Evolutionary conservation across 768 basidiomycete genomes (phyloP), one percentile per base, ranked within the genome.

Genomic region (Mrakia hoshinonis): DNA sequence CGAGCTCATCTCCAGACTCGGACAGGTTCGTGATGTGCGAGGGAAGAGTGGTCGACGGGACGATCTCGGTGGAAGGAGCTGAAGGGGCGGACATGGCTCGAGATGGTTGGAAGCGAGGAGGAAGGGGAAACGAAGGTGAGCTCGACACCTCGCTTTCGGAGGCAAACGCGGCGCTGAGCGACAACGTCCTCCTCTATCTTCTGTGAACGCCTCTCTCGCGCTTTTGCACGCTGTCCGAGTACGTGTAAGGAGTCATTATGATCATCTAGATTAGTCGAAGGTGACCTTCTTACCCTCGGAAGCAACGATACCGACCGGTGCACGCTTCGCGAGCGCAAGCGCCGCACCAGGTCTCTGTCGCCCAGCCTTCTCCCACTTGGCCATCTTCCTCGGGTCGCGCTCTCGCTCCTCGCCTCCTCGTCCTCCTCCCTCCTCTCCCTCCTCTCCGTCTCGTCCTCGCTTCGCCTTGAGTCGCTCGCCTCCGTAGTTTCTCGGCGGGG

Each of bases 1-100:
- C 84, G 22, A 89, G 83, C 12, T 79, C 78, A 74, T 88, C 87
- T 11, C 80, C 70, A 15, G 67, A 43, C n/a, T 68, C 67, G 20
- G 67, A 31, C 3, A 62, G 55, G 24, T 67, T 68, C 7, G 67
- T 48, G 51, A 66, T 36, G 51, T 48, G 31, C 43, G 48, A 31
- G 48, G 47, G 46, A 7, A 49, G 43, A 34, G 29, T 22, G 12
- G 65, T 47, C 2, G 6, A 1, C 4, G 15, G 20, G 9, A 46
- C 22, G 7, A 22, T 4, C 15, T 22, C 20, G 48, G 31, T 18
- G 47, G 48, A 29, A 34, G 48, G 3, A 1, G 46, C 22, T 2
- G 31, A 13, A 39, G 48, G 48, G 34, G 43, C 24, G 24, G 46
- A 48, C 43, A 65, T 47, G 22, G 48, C 26, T 10, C 39, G 22